Base-by-base conservation (phyloP, 257 asterid genomes). In the Linderniella brevidens region DNA sequence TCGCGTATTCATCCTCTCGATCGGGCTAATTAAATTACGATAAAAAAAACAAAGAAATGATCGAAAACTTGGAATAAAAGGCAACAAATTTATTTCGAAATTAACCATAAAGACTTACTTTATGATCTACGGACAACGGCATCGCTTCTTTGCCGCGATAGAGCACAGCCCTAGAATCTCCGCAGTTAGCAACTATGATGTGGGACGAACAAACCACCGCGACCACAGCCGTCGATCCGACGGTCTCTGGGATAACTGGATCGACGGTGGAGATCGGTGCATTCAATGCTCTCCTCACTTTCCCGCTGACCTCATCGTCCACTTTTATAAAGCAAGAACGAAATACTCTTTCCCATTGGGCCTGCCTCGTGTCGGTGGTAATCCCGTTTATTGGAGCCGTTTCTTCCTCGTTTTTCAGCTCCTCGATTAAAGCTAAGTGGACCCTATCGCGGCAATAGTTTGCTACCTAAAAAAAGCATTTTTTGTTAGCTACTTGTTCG, bases 161-260 rank as follows among this genome's bases (percentile, higher is more conserved):
- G 45, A 84, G 90, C 29, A 84, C 95, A 49, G 93, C 95, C 68
- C 95, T 65, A 9, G 95, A 84, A 69, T 84, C 95, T 55, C 95
- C 95, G 36, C 90, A 80, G 38, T 84, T 84, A 50, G 86, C 76
- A 38, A 84, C 92, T 49, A 84, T 59, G 35, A 84, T 77, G 59
- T 84, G 93, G 55, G 95, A 84, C 8, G 95, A 80, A 35, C 76
- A 77, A 14, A 84, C 36, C 46, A 80, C 72, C 0, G 82, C 92
- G 58, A 80, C 92, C 38, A 80, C 86, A 9, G 95, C 93, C 32
- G 95, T 84, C 4, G 95, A 77, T 48, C 95, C 95, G 37, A 77
- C 86, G 9, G 95, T 84, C 52, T 80, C 93, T 0, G 90, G 68
- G 46, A 83, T 79, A 53, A 84, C 52, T 13, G 86, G 79, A 41